phyloP scores from a whole-genome alignment of 352 stramenopile genomes.

The Phytophthora nicotianae region DNA sequence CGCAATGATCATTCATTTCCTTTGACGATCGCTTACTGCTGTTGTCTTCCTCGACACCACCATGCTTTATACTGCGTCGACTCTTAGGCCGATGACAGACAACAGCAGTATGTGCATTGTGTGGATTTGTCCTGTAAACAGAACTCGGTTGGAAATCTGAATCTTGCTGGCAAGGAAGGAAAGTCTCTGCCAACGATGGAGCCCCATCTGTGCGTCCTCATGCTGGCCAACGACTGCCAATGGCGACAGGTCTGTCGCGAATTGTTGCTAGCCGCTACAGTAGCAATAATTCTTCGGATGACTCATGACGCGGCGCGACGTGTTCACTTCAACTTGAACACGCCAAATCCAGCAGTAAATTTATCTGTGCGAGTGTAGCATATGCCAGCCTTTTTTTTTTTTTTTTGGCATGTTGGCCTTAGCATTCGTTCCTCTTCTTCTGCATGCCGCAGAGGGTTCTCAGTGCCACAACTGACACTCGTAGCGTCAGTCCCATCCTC shows the following conservation, averaged over 20 bases:
- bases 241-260: background rate
- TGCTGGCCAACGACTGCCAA: conserved; percentile 3
- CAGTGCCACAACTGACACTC: too few species aligned
- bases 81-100: background rate
- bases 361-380: too few species aligned
- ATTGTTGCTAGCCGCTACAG: too few species aligned
- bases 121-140: background rate
- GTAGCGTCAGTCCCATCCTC: too few species aligned
- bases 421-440: too few species aligned
- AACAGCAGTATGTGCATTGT: background rate
- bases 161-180: conserved; percentile 6
- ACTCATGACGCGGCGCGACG: conserved; percentile 21
- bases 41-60: too few species aligned
- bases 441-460: too few species aligned
- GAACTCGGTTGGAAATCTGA: background rate
- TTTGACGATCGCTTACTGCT: too few species aligned
- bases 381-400: too few species aligned
- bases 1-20: background rate
- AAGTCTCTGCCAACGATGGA: background rate
- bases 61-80: too few species aligned
- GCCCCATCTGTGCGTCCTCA: conserved; percentile 1
- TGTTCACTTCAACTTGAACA: conserved; percentile 20
- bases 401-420: too few species aligned
- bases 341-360: too few species aligned
- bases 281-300: conserved; percentile 6